These are phyloP conservation scores for Phaseolus lunatus DNA, from an alignment of 306 rosid species.

Conservation along the genomic window DNA sequence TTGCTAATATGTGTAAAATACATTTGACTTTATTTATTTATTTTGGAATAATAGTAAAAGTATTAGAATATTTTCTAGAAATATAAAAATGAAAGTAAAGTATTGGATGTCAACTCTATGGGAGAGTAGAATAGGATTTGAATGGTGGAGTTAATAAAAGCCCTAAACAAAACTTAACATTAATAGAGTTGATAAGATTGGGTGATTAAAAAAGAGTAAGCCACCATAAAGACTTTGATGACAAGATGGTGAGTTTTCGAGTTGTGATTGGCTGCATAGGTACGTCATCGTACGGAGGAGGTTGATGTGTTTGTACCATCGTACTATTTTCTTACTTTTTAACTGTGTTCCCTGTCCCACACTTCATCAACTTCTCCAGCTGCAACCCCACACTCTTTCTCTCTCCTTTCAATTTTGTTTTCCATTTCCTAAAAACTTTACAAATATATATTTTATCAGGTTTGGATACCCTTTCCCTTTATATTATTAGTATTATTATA, in stretches of 20 bases:
- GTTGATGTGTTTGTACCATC: constrained; percentile 35
- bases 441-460: not conserved
- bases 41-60: not conserved
- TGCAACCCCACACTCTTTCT: not conserved
- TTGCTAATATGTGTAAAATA: not conserved
- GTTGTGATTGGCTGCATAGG: not conserved
- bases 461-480: not conserved
- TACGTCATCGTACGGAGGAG: constrained; percentile 47
- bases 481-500: not conserved
- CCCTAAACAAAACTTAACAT: no score
- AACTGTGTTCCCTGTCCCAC: constrained; percentile 24
- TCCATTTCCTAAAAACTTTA: not conserved
- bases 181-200: no score
- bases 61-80: not conserved
- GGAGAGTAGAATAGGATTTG: not conserved
- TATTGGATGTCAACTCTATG: not conserved
- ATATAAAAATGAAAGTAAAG: not conserved
- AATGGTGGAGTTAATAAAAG: no score
- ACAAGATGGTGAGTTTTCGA: constrained; percentile 33
- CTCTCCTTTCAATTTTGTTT: not conserved
- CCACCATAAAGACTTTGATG: constrained; percentile 32
- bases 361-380: not conserved
- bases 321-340: constrained; percentile 30
- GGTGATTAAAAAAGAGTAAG: not conserved
- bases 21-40: no score